phyloP scores from a whole-genome alignment of 345 rosid genomes.

The Aurinia saxatilis region DNA sequence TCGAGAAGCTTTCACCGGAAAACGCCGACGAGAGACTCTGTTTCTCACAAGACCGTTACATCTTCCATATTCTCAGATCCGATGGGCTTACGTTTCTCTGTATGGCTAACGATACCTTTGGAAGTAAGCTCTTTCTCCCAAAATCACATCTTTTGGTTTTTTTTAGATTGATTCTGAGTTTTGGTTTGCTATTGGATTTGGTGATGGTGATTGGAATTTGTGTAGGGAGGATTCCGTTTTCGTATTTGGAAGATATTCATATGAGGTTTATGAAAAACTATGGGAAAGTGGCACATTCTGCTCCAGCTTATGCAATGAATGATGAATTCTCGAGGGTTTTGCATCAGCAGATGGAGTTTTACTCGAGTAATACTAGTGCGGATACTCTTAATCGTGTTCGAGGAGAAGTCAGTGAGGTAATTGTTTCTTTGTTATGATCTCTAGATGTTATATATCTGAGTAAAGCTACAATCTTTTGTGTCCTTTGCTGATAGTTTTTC shows the following conservation, averaged over 20 bases:
- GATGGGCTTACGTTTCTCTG: constrained; percentile 87
- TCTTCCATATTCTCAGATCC: constrained; percentile 91
- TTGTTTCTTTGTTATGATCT: constrained; percentile 11
- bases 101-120: constrained; percentile 94
- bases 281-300: constrained; percentile 67
- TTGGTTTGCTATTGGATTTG: not conserved
- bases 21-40: constrained; percentile 70
- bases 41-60: constrained; percentile 90
- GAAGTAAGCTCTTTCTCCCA: constrained; percentile 43
- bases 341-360: constrained; percentile 99
- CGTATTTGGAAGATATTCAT: constrained; percentile 91
- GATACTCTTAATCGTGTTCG: constrained; percentile 88
- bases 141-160: not conserved
- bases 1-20: constrained; percentile 80
- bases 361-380: constrained; percentile 84
- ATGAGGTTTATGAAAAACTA: constrained; percentile 99
- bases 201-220: constrained; percentile 2
- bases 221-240: constrained; percentile 95
- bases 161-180: not conserved
- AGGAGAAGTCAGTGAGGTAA: constrained; percentile 94
- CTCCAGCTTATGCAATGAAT: constrained; percentile 96
- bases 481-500: not conserved
- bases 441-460: not conserved
- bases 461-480: not conserved
- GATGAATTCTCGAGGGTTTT: constrained; percentile 98